Evolutionary conservation across 108 stramenopile species (phyloP).

Genomic region (Fragilaria radians): DNA sequence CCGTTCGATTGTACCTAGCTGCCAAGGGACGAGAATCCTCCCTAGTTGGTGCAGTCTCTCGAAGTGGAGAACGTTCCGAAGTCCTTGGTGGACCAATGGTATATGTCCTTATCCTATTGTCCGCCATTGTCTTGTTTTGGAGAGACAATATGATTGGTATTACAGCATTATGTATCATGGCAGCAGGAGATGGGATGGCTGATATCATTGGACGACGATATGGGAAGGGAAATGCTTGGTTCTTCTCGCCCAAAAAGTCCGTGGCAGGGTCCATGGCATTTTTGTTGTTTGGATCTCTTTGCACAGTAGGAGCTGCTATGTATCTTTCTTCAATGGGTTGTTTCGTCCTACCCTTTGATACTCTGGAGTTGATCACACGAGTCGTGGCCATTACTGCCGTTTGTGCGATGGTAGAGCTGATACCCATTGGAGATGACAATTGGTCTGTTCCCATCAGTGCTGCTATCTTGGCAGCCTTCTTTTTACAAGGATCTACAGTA

Average conservation of each 20-base stretch:
- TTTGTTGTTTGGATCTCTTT: slow-evolving; percentile 25
- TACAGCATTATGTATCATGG: slow-evolving; percentile 63
- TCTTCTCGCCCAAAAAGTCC: slow-evolving; percentile 45
- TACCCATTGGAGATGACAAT: slow-evolving; percentile 75
- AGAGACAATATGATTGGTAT: slow-evolving; percentile 40
- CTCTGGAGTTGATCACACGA: slow-evolving; percentile 25
- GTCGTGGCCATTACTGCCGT: slow-evolving; percentile 34
- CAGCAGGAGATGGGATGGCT: slow-evolving; percentile 77
- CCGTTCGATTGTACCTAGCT: slow-evolving; percentile 45
- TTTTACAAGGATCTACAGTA: too few species aligned
- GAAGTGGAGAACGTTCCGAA: slow-evolving; percentile 61
- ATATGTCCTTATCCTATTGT: slow-evolving; percentile 49
- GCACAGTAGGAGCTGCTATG: slow-evolving; percentile 33
- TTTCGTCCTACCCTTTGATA: slow-evolving; percentile 24
- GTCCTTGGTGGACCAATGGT: slow-evolving; percentile 78
- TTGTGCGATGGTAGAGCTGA: slow-evolving; percentile 55
- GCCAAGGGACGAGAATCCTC: slow-evolving; percentile 36
- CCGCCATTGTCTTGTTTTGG: slow-evolving; percentile 61
- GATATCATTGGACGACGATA: slow-evolving; percentile 69
- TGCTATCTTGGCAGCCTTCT: slow-evolving; percentile 33
- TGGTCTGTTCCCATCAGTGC: slow-evolving; percentile 67
- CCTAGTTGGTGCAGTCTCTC: slow-evolving; percentile 57
- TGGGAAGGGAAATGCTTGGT: slow-evolving; percentile 59
- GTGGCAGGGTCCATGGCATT: slow-evolving; percentile 71
- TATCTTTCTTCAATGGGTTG: slow-evolving; percentile 41